Evolutionary conservation across 768 basidiomycete species (phyloP), one percentile per base, ranked within the genome.

Genomic region (Phaffia australis): DNA sequence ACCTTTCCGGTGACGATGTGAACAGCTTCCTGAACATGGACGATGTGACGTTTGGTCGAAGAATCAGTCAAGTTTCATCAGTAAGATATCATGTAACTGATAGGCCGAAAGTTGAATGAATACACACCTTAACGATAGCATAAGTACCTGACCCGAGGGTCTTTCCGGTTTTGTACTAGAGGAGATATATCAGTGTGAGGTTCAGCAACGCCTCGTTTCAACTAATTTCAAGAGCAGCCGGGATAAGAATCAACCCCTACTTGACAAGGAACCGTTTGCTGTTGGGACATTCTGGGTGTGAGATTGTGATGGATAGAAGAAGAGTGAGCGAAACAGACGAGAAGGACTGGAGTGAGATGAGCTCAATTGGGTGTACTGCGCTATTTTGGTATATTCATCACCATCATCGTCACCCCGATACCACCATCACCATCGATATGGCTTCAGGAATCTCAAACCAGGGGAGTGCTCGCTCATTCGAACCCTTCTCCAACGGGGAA

Each of bases 121-220:
- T 42, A 42, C 35, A 11, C 35, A 42, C 35, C 78, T 90, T 91
- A 57, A 91, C 89, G 75, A 92, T 89, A 68, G 89, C 89, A 74
- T 95, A 97, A 52, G 92, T 95, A 57, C 92, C 92, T 73, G 87
- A 91, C 29, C 88, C 89, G 50, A 87, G 84, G 6, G 87, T 88
- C 76, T 85, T 87, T 70, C 89, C 89, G 11, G 89, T 91, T 70
- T 87, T 86, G 73, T 90, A 89, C 88, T 55, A 55, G 4, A 25
- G 3, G 48, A 2, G 30, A 5, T 25, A 8, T 55, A 25, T 35
- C 18, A 48, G 27, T 25, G 0, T 29, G 30, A n/a, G 29, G 5
- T 42, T 29, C 32, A 32, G 52, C 48, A 21, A 50, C 48, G 29
- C 9, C n/a, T 23, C 19, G 35, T 23, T 9, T 29, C 21, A 14